Evolutionary conservation across 1,284 basidiomycete species (phyloP).

Genomic region (Dichomitus squalens): DNA sequence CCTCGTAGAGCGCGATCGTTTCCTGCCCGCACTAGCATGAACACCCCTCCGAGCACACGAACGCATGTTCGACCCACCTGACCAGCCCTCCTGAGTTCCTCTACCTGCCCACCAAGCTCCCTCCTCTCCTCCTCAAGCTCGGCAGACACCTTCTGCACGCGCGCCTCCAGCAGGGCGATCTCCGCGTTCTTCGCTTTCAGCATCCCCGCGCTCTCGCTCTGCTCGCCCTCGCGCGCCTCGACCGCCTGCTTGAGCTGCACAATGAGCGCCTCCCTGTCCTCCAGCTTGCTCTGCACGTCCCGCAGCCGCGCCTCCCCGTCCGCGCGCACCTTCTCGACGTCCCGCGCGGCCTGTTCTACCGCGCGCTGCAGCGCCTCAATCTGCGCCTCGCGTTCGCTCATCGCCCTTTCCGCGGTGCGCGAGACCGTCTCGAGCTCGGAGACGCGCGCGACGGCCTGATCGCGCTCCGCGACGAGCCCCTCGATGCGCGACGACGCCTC

Average conservation of each 20-base stretch:
- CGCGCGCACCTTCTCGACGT: constrained; percentile 46
- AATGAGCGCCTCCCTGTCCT: constrained; percentile 47
- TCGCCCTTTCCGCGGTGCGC: constrained; percentile 45
- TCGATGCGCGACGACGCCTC: constrained; percentile 28
- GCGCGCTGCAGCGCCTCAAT: constrained; percentile 53
- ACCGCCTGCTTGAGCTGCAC: constrained; percentile 54
- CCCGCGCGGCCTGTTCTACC: constrained; percentile 42
- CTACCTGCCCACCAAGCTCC: constrained; percentile 71
- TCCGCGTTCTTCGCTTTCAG: constrained; percentile 58
- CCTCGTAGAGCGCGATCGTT: constrained; percentile 92
- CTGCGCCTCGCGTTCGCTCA: constrained; percentile 54
- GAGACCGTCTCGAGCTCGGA: constrained; percentile 52
- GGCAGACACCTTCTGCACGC: constrained; percentile 47
- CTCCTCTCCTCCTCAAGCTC: constrained; percentile 68
- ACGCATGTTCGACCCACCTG: constrained; percentile 52
- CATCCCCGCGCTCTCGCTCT: constrained; percentile 51
- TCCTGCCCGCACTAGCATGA: constrained; percentile 52
- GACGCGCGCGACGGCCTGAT: constrained; percentile 44
- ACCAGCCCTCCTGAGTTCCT: constrained; percentile 82
- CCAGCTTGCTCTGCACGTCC: constrained; percentile 51
- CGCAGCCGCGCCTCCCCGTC: constrained; percentile 50
- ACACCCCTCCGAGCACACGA: too few relatives aligned
- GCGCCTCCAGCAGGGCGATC: constrained; percentile 52
- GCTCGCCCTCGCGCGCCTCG: constrained; percentile 53
- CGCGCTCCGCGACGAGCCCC: constrained; percentile 47